Conservation (phyloP, 306 rosid genomes). For the Luffa acutangula region DNA sequence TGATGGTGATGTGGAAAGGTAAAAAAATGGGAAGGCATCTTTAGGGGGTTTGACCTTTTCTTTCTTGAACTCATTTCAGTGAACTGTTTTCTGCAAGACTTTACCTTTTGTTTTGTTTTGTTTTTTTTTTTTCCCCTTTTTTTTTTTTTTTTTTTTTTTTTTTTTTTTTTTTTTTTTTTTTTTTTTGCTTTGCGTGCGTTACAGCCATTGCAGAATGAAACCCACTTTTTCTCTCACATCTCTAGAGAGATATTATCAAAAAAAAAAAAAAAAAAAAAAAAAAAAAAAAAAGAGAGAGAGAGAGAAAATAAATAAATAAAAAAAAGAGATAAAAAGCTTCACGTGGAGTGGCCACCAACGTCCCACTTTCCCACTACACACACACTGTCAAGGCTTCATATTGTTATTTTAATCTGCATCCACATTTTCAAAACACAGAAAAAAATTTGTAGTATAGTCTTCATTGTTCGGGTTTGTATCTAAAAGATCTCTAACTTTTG, state of each 20-base stretch:
- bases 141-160: neutral
- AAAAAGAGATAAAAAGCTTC: neutral
- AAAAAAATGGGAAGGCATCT: neutral
- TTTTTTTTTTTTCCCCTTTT: neutral
- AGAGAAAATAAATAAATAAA: neutral
- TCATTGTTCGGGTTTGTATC: no score
- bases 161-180: neutral
- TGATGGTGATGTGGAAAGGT: no score
- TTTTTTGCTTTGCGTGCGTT: neutral
- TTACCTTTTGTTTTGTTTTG: no score
- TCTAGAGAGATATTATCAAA: neutral
- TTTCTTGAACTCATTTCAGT: neutral
- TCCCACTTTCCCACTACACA: neutral
- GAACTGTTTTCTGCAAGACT: neutral
- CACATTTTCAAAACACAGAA: neutral
- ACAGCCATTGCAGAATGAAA: neutral
- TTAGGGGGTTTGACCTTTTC: neutral
- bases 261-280: neutral
- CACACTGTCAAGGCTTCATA: neutral
- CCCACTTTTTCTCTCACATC: neutral
- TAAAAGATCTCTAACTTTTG: no score
- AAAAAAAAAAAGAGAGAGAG: neutral
- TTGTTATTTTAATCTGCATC: neutral
- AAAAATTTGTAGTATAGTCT: no score
- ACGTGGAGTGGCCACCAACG: conserved; percentile 2